Evolutionary conservation across 2,329 filamentous ascomycete species (phyloP), one percentile per base, ranked within the genome.

Genomic region (Claviceps sp.): DNA sequence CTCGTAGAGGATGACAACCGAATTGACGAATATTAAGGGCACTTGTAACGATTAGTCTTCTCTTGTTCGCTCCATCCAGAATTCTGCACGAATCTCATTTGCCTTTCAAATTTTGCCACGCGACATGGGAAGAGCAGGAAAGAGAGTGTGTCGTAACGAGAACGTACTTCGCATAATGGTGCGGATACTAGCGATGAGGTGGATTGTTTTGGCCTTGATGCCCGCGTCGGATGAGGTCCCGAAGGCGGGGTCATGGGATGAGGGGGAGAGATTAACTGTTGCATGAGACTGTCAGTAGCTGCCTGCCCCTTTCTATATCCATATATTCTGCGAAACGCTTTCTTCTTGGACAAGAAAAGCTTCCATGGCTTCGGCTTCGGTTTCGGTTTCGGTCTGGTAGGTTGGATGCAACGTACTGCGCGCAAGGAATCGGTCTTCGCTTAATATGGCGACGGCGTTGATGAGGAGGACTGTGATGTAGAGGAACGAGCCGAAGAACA

Each of bases 361-460:
- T 34, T 34, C 29, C 29, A 34, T 34, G 29, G 29, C 29, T 34
- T 34, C 29, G 29, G 29, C 29, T 34, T 34, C 29, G 13, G 20
- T 20, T 20, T 20, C 20, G 17, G 4, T 17, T 22, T 22, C 17
- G 40, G 40, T 17, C 2, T 6, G 2, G 46, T 4, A 44, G 11
- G 51, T 45, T 44, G 26, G 47, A 38, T 17, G 26, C 37, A 34
- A 55, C 68, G 57, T 64, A 71, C 68, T 94, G 60, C 67, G 84
- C 71, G 85, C 70, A 58, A 95, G 86, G 69, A 95, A 95, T 56
- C 89, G 85, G 71, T 95, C 89, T 79, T 95, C 90, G 61, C 88
- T 95, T 58, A 97, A 85, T 64, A 96, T 82, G 57, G 90, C 88
- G 65, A 97, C 85, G 58, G 88, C 88, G 70, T 98, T 98, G 70